Evolutionary conservation across 208 protist genomes (phyloP), one percentile per base, ranked within the genome.

Genomic region (Entamoeba histolytica): DNA sequence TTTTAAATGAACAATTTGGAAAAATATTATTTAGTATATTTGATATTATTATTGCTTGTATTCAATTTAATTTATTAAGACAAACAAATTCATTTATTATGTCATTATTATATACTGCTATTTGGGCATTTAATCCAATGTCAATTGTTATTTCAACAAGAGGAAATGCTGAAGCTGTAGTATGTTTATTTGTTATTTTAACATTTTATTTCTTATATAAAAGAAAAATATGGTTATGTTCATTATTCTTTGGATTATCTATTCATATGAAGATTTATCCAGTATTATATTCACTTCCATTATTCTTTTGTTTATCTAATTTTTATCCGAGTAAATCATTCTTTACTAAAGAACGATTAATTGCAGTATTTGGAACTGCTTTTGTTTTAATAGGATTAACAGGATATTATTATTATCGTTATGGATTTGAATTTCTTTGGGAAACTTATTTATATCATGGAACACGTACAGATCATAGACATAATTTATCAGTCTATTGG

Each of bases 401-500:
- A 92, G 0, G 49, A 0, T 78, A 95, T 49, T 98, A 96, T 92
- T 97, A 97, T 35, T 94, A 97, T 49, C 94, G 95, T 93, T 97
- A 97, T 93, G 95, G 95, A 19, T 96, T 93, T 57, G 44, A 96
- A 87, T 97, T 96, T 47, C 92, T 97, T 49, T 95, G 94, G 92
- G 93, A 97, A 92, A 94, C 95, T 5, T 96, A 96, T 92, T 93
- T 97, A 44, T 97, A 97, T 93, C 96, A 97, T 93, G 94, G 96
- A 49, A 92, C 93, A 31, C 93, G 96, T 31, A 95, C 93, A 14
- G 96, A 97, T 93, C 94, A 95, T 51, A 50, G 97, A 39, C 97
- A 98, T 94, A 98, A 98, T 94, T 97, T 98, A 92, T 97, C 96
- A 61, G 96, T 97, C 4, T 98, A 98, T 93, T 98, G 96, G 95